These are phyloP conservation scores for Kwoniella dejecticola DNA, from an alignment of 768 basidiomycete genomes.

Conservation along the genomic window DNA sequence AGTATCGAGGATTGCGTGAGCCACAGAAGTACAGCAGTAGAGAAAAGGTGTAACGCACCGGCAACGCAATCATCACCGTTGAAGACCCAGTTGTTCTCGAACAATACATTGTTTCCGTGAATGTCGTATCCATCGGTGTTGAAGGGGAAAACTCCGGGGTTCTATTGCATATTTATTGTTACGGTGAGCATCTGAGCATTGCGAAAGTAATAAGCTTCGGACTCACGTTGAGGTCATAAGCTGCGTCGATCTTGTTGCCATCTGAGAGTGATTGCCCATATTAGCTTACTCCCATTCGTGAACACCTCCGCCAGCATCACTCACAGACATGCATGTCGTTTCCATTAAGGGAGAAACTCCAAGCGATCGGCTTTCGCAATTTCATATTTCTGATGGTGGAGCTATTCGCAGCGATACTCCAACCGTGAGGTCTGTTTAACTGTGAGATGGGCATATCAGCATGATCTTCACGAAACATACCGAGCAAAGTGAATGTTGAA, in stretches of 20 bases:
- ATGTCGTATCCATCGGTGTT: conserved; percentile 61
- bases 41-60: conserved; percentile 33
- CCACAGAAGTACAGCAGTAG: neutral
- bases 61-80: conserved; percentile 69
- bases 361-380: conserved; percentile 39
- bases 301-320: conserved; percentile 40
- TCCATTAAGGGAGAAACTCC: conserved; percentile 64
- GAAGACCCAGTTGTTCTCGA: conserved; percentile 64
- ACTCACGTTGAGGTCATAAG: conserved; percentile 54
- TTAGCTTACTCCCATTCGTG: neutral
- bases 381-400: conserved; percentile 60
- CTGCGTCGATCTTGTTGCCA: conserved; percentile 63
- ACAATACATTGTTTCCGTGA: conserved; percentile 63
- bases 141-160: conserved; percentile 11
- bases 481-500: neutral
- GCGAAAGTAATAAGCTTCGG: too few relatives aligned
- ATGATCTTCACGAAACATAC: neutral
- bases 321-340: conserved; percentile 60
- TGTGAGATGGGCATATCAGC: conserved; percentile 2
- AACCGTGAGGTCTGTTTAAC: conserved; percentile 2
- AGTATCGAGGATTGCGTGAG: neutral
- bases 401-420: conserved; percentile 7
- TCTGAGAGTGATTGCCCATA: neutral
- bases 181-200: too few relatives aligned
- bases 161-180: neutral